Base-by-base conservation (phyloP, 805 yeast species). In the Cyberlindnera lachancei region DNA sequence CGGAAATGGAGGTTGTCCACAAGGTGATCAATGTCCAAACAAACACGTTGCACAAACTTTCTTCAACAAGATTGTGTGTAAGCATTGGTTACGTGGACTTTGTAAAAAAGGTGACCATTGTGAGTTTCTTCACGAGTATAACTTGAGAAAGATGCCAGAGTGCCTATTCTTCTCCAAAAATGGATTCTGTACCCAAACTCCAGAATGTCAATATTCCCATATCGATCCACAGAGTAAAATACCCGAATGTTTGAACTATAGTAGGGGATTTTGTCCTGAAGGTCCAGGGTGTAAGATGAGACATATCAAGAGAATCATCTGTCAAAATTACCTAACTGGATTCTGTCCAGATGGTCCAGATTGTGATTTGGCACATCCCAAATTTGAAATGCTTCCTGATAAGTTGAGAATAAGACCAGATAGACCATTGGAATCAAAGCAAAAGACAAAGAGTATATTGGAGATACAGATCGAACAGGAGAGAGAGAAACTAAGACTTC, bases 41-140 rank as follows among this genome's bases (percentile, higher is more conserved):
- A 83, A 87, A 51, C 97, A 90, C 59, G 79, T 79, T 21, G 71
- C 75, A 31, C 76, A 73, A 32, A 70, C 69, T 29, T 75, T 73
- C 50, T 65, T 70, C 33, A 79, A 79, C 55, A 79, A 81, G 55
- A 85, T 92, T 33, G 98, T 92, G 5, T 92, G 98, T 56, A 90
- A 92, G 66, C 96, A 92, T 64, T 92, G 98, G 99, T 72, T 92
- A 22, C 73, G 96, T 44, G 99, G 99, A 0, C 70, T 92, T 22
- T 92, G 99, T 60, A 92, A 92, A 61, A 90, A 90, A 64, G 94
- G 94, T 31, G 95, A 87, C 46, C 85, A 84, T 44, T 92, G 99
- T 58, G 99, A 92, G 63, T 92, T 85, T 50, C 61, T 92, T 27
- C 99, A 92, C 58, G 99, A 92, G 54, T 88, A 88, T 52, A 90